Evolutionary conservation across 1,284 basidiomycete genomes (phyloP), one percentile per base, ranked within the genome.

Genomic region (Puccinia novopanici): DNA sequence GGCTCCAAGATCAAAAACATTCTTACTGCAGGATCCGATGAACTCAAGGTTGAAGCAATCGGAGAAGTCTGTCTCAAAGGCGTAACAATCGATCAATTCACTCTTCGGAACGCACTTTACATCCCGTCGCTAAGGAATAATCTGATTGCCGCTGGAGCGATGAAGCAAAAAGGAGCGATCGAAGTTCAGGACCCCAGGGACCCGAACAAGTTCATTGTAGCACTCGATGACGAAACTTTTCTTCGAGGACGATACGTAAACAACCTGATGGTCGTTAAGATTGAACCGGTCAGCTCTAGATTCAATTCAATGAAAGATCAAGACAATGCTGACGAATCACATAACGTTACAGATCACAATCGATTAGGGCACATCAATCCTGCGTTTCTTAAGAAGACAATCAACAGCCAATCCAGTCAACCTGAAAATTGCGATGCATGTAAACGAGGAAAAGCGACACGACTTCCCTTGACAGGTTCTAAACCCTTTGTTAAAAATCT

Each of bases 361-460:
- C n/a, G 50, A 15, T 19, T 54, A 72, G 70, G 70, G 34, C 48
- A 72, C 54, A 27, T 72, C 10, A 72, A 50, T 17, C 70, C 34
- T 2, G 13, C 4, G 2, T 72, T 54, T 27, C 70, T 72, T 15
- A 52, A 55, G 3, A 50, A 54, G 13, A 50, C 54, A n/a, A n/a
- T n/a, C n/a, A n/a, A n/a, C n/a, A n/a, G n/a, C n/a, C n/a, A n/a
- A n/a, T n/a, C n/a, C n/a, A n/a, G n/a, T n/a, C n/a, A n/a, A n/a
- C n/a, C n/a, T n/a, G n/a, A n/a, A n/a, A n/a, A n/a, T n/a, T n/a
- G n/a, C n/a, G n/a, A n/a, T n/a, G n/a, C n/a, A n/a, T n/a, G n/a
- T n/a, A n/a, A n/a, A n/a, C n/a, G n/a, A n/a, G n/a, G n/a, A n/a
- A n/a, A n/a, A n/a, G n/a, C n/a, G n/a, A n/a, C n/a, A n/a, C n/a